phyloP scores from a whole-genome alignment of 2,329 filamentous ascomycete species.

The Monilinia fructigena region DNA sequence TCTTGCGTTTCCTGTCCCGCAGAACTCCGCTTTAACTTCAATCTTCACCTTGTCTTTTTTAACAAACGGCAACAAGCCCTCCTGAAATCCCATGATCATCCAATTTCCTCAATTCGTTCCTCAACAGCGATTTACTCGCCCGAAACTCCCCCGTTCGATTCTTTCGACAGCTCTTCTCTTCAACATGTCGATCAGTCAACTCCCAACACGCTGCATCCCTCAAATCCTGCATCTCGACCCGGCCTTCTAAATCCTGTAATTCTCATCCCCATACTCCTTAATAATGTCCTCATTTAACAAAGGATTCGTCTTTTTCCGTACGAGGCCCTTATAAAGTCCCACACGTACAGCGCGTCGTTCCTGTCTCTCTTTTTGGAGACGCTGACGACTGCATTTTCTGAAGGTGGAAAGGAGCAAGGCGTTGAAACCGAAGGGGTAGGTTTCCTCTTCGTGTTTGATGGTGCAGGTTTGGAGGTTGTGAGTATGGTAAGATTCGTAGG shows the following conservation, averaged over 20 bases:
- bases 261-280: conserved; percentile 1
- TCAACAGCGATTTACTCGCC: background rate
- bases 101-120: background rate
- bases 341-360: background rate
- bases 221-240: background rate
- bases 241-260: background rate
- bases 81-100: background rate
- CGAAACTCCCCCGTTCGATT: background rate
- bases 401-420: background rate
- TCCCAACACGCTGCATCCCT: conserved; percentile 8
- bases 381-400: background rate
- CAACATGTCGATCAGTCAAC: background rate
- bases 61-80: background rate
- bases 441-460: conserved; percentile 6
- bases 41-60: too few species aligned
- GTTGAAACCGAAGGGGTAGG: background rate
- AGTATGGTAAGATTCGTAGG: background rate
- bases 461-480: background rate
- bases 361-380: background rate
- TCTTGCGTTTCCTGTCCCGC: background rate
- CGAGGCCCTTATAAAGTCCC: too few species aligned
- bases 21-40: background rate
- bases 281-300: background rate
- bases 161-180: background rate
- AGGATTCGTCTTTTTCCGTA: background rate